Percentiles rank a stretch among this genome's conserved stretches.
phyloP scores from a whole-genome alignment of 148 eudicot species.

The Persicaria maculosa region DNA sequence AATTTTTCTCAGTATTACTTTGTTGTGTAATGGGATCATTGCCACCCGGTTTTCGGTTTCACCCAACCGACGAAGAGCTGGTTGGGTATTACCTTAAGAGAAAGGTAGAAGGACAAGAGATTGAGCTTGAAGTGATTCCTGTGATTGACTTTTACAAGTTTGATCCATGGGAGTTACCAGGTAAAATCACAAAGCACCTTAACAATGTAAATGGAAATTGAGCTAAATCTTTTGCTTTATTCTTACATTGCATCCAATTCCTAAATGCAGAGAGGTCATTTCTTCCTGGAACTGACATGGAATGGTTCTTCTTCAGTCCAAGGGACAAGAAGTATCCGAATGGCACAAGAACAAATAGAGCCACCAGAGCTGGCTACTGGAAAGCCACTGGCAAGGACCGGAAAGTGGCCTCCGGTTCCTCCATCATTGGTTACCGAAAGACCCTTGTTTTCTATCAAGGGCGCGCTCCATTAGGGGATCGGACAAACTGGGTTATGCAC shows the following conservation, averaged over 20 bases:
- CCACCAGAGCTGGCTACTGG: slow-evolving; percentile 89
- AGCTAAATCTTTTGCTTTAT: not conserved
- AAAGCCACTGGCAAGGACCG: slow-evolving; percentile 93
- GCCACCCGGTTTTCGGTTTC: slow-evolving; percentile 89
- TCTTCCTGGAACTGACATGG: slow-evolving; percentile 74
- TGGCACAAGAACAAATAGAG: slow-evolving; percentile 77
- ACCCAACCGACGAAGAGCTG: slow-evolving; percentile 74
- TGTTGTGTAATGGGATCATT: slow-evolving; percentile 48
- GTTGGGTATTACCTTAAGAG: slow-evolving; percentile 72
- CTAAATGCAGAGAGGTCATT: slow-evolving; percentile 61
- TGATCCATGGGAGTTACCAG: slow-evolving; percentile 94
- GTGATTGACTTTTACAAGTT: slow-evolving; percentile 69
- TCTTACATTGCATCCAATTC: not conserved
- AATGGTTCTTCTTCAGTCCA: slow-evolving; percentile 91
- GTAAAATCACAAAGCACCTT: slow-evolving; percentile 20
- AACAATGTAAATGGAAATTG: not conserved
- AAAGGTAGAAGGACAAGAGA: slow-evolving; percentile 57
- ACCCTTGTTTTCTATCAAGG: slow-evolving; percentile 85
- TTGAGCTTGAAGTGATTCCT: slow-evolving; percentile 82
- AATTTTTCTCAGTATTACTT: slow-evolving; percentile 12
- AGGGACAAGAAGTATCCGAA: slow-evolving; percentile 80
- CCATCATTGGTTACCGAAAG: slow-evolving; percentile 58
- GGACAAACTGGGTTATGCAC: slow-evolving; percentile 92
- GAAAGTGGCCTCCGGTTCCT: slow-evolving; percentile 54
- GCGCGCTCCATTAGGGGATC: slow-evolving; percentile 75